These are phyloP conservation scores for Phialemonium atrogriseum DNA, from an alignment of 2,329 filamentous ascomycete species.

Conservation along the genomic window DNA sequence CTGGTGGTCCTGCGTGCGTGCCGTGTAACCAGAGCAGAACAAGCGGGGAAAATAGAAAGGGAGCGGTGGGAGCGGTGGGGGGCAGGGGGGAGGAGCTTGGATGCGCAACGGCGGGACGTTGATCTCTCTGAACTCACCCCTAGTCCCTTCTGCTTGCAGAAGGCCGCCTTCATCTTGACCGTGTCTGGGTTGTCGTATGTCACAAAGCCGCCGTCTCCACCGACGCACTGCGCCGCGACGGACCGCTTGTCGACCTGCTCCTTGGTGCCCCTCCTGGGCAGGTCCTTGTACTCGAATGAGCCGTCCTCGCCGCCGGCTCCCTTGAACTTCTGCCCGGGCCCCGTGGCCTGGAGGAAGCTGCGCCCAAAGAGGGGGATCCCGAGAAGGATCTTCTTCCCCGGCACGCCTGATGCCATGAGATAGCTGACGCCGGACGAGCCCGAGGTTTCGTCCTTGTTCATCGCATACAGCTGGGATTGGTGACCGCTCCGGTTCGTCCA, in stretches of 20 bases:
- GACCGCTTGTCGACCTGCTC: constrained; percentile 60
- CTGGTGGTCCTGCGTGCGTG: too few species aligned
- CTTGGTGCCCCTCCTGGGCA: constrained; percentile 53
- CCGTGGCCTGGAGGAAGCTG: constrained; percentile 59
- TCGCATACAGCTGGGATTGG: constrained; percentile 65
- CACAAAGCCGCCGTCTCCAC: constrained; percentile 68
- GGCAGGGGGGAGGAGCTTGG: too few species aligned
- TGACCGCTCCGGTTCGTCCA: constrained; percentile 64
- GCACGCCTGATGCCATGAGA: constrained; percentile 57
- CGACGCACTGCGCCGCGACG: constrained; percentile 64
- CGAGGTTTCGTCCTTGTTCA: constrained; percentile 52
- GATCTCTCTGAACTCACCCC: constrained; percentile 51
- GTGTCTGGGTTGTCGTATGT: constrained; percentile 74
- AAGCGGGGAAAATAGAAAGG: too few species aligned
- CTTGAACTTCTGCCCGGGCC: constrained; percentile 54
- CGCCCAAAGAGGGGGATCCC: constrained; percentile 70
- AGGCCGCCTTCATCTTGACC: constrained; percentile 66
- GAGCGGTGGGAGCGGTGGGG: too few species aligned
- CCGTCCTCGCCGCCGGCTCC: constrained; percentile 54
- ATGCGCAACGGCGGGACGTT: too few species aligned
- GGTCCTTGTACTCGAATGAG: constrained; percentile 64
- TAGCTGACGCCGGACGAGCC: constrained; percentile 60
- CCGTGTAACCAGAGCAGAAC: too few species aligned
- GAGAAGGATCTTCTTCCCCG: constrained; percentile 62
- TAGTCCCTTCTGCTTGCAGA: constrained; percentile 61